Percentiles rank a stretch among this genome's conserved stretches.
These are phyloP conservation scores for Colletotrichum cuscutae DNA, from an alignment of 2,329 filamentous ascomycete genomes.

Conservation along the genomic window DNA sequence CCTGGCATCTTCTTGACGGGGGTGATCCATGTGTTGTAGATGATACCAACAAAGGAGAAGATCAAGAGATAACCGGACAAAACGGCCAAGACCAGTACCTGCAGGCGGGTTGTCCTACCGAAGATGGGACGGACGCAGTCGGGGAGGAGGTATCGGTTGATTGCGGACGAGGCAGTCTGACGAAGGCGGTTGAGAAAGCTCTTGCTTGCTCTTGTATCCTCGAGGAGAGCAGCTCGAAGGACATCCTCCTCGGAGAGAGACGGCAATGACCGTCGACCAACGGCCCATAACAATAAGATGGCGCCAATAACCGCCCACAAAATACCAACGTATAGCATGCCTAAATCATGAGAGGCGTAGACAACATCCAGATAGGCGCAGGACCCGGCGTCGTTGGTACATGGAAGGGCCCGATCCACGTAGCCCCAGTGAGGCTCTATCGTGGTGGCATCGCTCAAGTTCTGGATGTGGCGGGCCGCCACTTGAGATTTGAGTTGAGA, in stretches of 20 bases:
- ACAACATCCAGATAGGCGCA: conserved; percentile 63
- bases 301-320: conserved; percentile 59
- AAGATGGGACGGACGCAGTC: conserved; percentile 69
- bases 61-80: conserved; percentile 72
- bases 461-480: conserved; percentile 49
- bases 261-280: conserved; percentile 41
- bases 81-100: conserved; percentile 69
- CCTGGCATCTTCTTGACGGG: conserved; percentile 68
- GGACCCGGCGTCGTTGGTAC: conserved; percentile 57
- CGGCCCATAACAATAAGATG: conserved; percentile 55
- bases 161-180: conserved; percentile 44
- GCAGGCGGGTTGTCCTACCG: conserved; percentile 74
- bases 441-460: conserved; percentile 47
- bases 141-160: conserved; percentile 64
- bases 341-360: conserved; percentile 58
- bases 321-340: conserved; percentile 62
- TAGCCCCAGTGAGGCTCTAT: conserved; percentile 59
- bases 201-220: conserved; percentile 18
- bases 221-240: conserved; percentile 14
- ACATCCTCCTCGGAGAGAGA: conserved; percentile 33
- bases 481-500: conserved; percentile 19
- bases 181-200: conserved; percentile 41
- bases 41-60: conserved; percentile 76
- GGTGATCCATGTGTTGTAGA: conserved; percentile 76
- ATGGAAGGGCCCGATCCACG: conserved; percentile 55